Conservation (phyloP, 345 rosid species). For the Heritiera littoralis region DNA sequence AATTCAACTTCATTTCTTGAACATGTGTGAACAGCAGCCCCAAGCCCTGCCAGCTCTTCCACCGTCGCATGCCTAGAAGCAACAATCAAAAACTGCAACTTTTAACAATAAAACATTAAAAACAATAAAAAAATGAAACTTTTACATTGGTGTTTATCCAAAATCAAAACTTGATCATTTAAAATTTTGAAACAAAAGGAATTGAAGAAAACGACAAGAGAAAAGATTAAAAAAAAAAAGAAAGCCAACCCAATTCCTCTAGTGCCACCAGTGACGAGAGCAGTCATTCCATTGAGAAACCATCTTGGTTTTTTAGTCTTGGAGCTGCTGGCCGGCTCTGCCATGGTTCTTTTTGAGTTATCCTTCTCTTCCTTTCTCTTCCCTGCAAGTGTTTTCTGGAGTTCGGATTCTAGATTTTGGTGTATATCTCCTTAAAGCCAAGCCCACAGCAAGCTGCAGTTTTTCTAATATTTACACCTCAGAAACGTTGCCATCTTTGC, state of each 20-base stretch:
- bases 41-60: slow-evolving; percentile 63
- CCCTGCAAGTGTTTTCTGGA: neutral
- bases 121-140: neutral
- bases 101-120: neutral
- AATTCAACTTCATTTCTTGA: slow-evolving; percentile 55
- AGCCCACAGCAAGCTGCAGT: neutral
- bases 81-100: neutral
- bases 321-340: slow-evolving; percentile 28
- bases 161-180: neutral
- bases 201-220: neutral
- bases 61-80: slow-evolving; percentile 47
- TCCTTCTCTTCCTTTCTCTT: too few species aligned
- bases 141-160: neutral
- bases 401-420: neutral
- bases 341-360: slow-evolving; percentile 4
- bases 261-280: slow-evolving; percentile 71
- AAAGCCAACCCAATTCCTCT: slow-evolving; percentile 59
- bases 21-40: slow-evolving; percentile 56
- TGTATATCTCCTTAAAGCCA: neutral
- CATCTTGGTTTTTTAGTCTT: slow-evolving; percentile 43
- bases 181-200: neutral
- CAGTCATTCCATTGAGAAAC: slow-evolving; percentile 64
- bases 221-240: neutral
- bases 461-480: neutral
- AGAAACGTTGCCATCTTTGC: neutral